Evolutionary conservation across 2,329 filamentous ascomycete genomes (phyloP).

Genomic region (Aspergillus tanneri): DNA sequence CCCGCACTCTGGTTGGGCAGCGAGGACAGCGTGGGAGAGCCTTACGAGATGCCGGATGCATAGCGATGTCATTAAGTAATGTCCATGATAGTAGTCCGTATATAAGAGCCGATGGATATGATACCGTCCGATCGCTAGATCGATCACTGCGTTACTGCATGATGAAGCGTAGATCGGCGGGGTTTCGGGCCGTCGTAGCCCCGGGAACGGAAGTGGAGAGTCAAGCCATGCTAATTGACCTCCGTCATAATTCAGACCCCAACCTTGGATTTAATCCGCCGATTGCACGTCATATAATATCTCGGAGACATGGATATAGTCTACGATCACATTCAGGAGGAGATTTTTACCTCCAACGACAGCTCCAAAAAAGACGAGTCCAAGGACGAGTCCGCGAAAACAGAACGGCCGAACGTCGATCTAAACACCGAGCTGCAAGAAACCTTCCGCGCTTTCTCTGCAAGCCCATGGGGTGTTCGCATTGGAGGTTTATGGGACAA

Average conservation of each 20-base stretch:
- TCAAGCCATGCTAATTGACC: constrained; percentile 18
- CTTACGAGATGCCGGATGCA: constrained; percentile 33
- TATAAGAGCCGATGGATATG: constrained; percentile 6
- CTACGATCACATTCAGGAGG: constrained; percentile 94
- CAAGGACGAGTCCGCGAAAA: constrained; percentile 41
- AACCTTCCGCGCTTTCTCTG: constrained; percentile 89
- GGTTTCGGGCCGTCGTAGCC: constrained; percentile 34
- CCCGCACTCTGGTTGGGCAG: constrained; percentile 40
- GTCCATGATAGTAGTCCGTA: neutral
- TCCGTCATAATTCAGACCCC: constrained; percentile 5
- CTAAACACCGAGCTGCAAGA: constrained; percentile 90
- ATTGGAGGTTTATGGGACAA: constrained; percentile 86
- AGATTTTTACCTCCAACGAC: constrained; percentile 63
- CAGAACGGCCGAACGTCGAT: constrained; percentile 45
- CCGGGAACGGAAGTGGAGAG: constrained; percentile 17
- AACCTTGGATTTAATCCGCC: too few species aligned
- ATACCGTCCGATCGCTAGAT: too few species aligned
- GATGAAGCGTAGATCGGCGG: constrained; percentile 12
- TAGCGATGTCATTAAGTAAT: constrained; percentile 1
- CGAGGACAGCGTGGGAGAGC: constrained; percentile 40
- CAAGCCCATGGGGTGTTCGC: constrained; percentile 84
- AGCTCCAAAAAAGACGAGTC: constrained; percentile 46
- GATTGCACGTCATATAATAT: constrained; percentile 8
- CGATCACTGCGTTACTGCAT: too few species aligned
- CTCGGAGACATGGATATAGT: constrained; percentile 75